Percentiles rank a stretch among this genome's conserved stretches.
Conservation (phyloP, 345 rosid genomes). For the Citrus reticulata region DNA sequence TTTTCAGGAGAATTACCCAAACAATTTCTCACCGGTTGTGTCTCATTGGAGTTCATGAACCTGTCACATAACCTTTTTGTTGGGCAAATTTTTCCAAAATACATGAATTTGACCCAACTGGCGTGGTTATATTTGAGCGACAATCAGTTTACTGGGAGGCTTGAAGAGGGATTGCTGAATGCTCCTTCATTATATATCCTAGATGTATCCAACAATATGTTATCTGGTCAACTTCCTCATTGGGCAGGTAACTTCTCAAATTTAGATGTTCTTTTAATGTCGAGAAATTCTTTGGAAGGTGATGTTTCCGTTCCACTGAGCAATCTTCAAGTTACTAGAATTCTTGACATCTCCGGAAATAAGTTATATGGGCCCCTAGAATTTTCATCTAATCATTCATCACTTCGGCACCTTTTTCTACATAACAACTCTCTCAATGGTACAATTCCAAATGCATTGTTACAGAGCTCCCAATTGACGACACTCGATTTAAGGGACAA, state of each 20-base stretch:
- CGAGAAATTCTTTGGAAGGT: background rate
- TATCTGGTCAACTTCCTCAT: background rate
- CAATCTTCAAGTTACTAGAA: background rate
- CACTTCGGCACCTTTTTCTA: background rate
- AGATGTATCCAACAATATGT: background rate
- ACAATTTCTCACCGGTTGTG: background rate
- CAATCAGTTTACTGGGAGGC: background rate
- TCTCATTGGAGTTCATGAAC: background rate
- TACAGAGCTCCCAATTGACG: background rate
- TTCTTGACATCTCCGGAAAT: background rate
- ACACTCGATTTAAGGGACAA: background rate
- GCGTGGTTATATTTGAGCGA: background rate
- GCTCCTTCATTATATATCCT: background rate
- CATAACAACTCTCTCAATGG: background rate
- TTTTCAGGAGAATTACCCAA: background rate
- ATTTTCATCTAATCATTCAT: background rate
- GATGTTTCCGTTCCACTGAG: background rate
- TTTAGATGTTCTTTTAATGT: too few relatives aligned
- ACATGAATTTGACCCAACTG: background rate
- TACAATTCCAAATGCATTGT: background rate
- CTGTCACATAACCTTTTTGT: background rate
- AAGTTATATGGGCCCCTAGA: background rate
- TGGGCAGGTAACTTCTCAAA: too few relatives aligned
- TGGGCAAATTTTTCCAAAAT: too few relatives aligned
- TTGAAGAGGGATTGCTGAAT: background rate